Conservation (phyloP, 2,329 filamentous ascomycete species). For the Trichoderma sp. region DNA sequence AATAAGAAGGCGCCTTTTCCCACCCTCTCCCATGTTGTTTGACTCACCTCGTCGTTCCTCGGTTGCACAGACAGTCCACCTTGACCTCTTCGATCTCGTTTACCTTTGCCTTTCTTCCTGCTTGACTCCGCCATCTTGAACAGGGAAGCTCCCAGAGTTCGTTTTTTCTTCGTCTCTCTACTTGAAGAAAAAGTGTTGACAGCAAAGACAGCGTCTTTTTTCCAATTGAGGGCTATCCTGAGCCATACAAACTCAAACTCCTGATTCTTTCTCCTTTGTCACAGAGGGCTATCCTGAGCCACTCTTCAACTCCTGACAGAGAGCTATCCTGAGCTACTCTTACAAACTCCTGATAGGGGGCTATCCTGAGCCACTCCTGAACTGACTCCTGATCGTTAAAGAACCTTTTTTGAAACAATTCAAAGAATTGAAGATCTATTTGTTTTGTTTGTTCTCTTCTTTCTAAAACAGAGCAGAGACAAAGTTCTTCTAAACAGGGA, state of each 20-base stretch:
- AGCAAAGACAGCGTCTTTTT: background rate
- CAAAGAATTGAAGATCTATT: constrained; percentile 26
- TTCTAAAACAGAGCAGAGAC: background rate
- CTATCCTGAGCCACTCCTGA: constrained; percentile 33
- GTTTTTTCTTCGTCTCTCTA: background rate
- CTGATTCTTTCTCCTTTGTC: constrained; percentile 22
- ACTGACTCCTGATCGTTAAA: constrained; percentile 29
- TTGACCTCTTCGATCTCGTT: background rate
- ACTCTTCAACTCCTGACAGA: constrained; percentile 29
- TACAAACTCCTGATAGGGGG: constrained; percentile 30
- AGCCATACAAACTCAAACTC: constrained; percentile 29
- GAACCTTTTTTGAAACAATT: constrained; percentile 11
- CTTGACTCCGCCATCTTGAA: background rate
- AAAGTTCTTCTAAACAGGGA: constrained; percentile 21
- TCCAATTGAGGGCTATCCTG: constrained; percentile 31
- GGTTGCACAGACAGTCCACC: background rate
- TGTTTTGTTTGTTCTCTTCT: constrained; percentile 5
- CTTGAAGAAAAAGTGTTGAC: background rate
- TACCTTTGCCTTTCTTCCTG: background rate
- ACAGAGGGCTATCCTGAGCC: constrained; percentile 31
- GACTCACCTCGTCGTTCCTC: background rate
- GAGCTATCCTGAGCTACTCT: constrained; percentile 33
- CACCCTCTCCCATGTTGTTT: background rate
- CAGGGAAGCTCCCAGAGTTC: background rate
- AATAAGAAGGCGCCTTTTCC: constrained; percentile 20